These are phyloP conservation scores for Leucocoprinus sp. DNA, from an alignment of 768 basidiomycete genomes.

Conservation along the genomic window DNA sequence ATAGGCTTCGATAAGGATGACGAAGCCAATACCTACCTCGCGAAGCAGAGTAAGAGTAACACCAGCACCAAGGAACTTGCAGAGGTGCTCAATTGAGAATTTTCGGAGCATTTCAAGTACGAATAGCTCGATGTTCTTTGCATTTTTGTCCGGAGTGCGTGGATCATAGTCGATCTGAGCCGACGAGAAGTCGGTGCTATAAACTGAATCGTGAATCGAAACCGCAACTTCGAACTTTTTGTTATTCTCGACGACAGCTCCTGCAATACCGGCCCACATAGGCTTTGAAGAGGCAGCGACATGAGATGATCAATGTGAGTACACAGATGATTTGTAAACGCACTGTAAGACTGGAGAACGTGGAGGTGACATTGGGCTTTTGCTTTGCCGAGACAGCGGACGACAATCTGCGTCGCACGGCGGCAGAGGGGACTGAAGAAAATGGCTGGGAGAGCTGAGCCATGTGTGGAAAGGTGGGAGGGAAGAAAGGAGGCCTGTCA, in stretches of 20 bases:
- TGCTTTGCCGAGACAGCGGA: constrained; percentile 35
- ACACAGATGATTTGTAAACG: constrained; percentile 19
- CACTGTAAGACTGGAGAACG: constrained; percentile 62
- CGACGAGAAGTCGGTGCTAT: constrained; percentile 72
- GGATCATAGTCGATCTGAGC: constrained; percentile 42
- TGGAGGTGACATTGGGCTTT: constrained; percentile 46
- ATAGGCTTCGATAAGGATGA: constrained; percentile 17
- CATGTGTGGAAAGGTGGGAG: constrained; percentile 34
- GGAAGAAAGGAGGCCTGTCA: constrained; percentile 15
- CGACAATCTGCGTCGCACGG: constrained; percentile 62
- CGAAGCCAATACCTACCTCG: constrained; percentile 37
- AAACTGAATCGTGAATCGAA: constrained; percentile 80
- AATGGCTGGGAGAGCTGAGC: constrained; percentile 42
- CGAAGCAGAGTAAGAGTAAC: constrained; percentile 63
- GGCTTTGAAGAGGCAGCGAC: constrained; percentile 38
- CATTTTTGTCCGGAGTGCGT: constrained; percentile 45
- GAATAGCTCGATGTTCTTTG: constrained; percentile 52
- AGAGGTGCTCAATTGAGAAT: constrained; percentile 69
- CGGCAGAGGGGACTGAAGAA: constrained; percentile 54
- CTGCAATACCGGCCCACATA: constrained; percentile 84
- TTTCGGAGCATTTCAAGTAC: constrained; percentile 59
- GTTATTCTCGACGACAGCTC: constrained; percentile 48
- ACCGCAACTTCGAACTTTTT: constrained; percentile 64
- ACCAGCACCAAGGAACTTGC: constrained; percentile 83
- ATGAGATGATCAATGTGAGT: constrained; percentile 14